Evolutionary conservation across 129 eudicot genomes (phyloP).

Genomic region (Lactuca sativa): DNA sequence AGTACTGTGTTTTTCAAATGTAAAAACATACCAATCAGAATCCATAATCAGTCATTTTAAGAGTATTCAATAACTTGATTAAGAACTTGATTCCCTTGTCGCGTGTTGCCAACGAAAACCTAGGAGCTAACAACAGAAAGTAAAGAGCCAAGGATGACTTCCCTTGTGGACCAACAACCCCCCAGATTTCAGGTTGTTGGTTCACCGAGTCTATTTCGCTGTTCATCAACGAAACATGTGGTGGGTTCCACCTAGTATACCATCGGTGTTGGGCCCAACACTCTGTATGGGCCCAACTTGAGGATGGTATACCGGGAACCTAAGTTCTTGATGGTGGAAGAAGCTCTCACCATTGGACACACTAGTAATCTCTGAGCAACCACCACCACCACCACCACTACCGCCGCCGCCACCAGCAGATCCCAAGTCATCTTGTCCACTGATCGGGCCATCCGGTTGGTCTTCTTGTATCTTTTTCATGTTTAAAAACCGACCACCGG

Average conservation of each 20-base stretch:
- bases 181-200: conserved; percentile 14
- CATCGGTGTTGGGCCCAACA: conserved; percentile 23
- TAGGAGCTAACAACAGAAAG: conserved; percentile 33
- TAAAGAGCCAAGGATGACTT: conserved; percentile 93
- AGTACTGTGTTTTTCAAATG: conserved; percentile 4
- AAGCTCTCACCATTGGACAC: conserved; percentile 35
- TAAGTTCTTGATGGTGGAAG: conserved; percentile 39
- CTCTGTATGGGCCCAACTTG: conserved; percentile 25
- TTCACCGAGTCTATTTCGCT: conserved; percentile 13
- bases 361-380: conserved; percentile 39
- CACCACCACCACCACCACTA: conserved; percentile 27
- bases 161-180: conserved; percentile 47
- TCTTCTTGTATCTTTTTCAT: conserved; percentile 49
- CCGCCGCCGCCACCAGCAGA: conserved; percentile 13
- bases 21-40: conserved; percentile 11
- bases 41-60: background rate
- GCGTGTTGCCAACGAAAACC: conserved; percentile 14
- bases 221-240: conserved; percentile 33
- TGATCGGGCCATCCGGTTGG: conserved; percentile 12
- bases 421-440: conserved; percentile 29
- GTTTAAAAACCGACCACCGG: conserved; percentile 78
- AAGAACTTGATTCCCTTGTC: conserved; percentile 10
- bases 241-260: conserved; percentile 37
- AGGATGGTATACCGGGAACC: conserved; percentile 44
- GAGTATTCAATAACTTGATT: conserved; percentile 7